These are phyloP conservation scores for Backusella tuberculispora DNA, from an alignment of 192 early-diverging fungal species.

Conservation along the genomic window DNA sequence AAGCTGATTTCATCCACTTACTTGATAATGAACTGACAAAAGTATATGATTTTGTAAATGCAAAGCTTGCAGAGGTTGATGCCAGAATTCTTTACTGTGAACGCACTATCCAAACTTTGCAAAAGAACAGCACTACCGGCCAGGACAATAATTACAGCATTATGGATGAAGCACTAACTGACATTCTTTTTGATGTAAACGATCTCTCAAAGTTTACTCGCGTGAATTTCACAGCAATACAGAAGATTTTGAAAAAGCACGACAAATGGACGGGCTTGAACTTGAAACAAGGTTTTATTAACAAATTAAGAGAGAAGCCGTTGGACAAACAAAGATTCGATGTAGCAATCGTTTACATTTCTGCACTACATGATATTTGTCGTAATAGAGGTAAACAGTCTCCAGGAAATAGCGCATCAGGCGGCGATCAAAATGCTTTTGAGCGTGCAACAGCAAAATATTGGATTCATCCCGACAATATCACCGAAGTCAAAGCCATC, in stretches of 20 bases:
- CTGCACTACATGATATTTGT: constrained; percentile 74
- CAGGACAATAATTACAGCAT: constrained; percentile 53
- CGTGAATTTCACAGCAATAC: constrained; percentile 84
- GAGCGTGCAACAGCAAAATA: constrained; percentile 90
- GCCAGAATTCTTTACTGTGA: constrained; percentile 73
- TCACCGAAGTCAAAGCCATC: constrained; percentile 92
- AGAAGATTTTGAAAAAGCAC: constrained; percentile 98
- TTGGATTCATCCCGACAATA: constrained; percentile 97
- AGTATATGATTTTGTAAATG: constrained; percentile 70
- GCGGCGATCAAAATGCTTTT: constrained; percentile 56
- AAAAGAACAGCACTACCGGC: constrained; percentile 49
- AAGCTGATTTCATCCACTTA: constrained; percentile 44
- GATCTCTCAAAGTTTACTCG: constrained; percentile 80
- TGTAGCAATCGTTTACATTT: constrained; percentile 83
- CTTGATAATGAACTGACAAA: constrained; percentile 44
- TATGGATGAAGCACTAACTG: constrained; percentile 72
- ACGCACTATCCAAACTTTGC: constrained; percentile 44
- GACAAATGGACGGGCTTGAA: constrained; percentile 59
- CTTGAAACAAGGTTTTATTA: constrained; percentile 28
- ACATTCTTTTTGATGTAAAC: constrained; percentile 64
- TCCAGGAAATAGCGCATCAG: constrained; percentile 35
- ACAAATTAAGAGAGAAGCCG: constrained; percentile 50
- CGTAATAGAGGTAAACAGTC: constrained; percentile 48
- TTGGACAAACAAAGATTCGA: constrained; percentile 91
- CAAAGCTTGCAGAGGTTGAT: constrained; percentile 77